Conservation (phyloP, 2,329 filamentous ascomycete species). For the Myotisia sp. region DNA sequence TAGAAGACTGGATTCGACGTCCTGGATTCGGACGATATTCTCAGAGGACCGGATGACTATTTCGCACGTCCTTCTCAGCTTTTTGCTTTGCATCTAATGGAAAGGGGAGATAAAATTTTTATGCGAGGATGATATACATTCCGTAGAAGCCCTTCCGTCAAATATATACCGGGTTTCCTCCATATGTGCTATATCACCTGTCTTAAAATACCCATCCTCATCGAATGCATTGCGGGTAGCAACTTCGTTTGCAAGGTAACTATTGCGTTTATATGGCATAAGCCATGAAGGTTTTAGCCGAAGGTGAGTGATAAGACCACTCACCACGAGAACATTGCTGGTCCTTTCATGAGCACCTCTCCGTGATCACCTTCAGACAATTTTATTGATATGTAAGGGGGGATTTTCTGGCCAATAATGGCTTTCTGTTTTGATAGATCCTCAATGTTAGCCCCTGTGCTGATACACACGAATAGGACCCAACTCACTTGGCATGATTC, state of each 20-base stretch:
- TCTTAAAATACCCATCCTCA: conserved; percentile 14
- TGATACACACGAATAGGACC: not conserved
- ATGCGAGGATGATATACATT: too few relatives aligned
- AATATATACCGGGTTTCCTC: conserved; percentile 9
- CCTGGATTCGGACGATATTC: too few relatives aligned
- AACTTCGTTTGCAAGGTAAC: conserved; percentile 8
- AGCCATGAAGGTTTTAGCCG: too few relatives aligned
- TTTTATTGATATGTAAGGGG: conserved; percentile 3
- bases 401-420: conserved; percentile 8
- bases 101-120: too few relatives aligned
- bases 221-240: conserved; percentile 8
- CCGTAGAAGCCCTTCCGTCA: too few relatives aligned
- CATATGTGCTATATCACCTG: conserved; percentile 11
- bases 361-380: conserved; percentile 8
- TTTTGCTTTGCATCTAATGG: too few relatives aligned
- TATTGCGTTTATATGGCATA: too few relatives aligned
- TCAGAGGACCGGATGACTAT: too few relatives aligned
- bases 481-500: conserved; percentile 4
- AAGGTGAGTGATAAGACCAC: too few relatives aligned
- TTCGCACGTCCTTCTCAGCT: too few relatives aligned
- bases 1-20: conserved; percentile 11
- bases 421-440: conserved; percentile 4
- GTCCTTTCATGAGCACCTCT: conserved; percentile 9
- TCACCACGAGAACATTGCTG: conserved; percentile 6
- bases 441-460: not conserved